phyloP scores from a whole-genome alignment of 2,329 filamentous ascomycete genomes.

The Colletotrichum trifolii region DNA sequence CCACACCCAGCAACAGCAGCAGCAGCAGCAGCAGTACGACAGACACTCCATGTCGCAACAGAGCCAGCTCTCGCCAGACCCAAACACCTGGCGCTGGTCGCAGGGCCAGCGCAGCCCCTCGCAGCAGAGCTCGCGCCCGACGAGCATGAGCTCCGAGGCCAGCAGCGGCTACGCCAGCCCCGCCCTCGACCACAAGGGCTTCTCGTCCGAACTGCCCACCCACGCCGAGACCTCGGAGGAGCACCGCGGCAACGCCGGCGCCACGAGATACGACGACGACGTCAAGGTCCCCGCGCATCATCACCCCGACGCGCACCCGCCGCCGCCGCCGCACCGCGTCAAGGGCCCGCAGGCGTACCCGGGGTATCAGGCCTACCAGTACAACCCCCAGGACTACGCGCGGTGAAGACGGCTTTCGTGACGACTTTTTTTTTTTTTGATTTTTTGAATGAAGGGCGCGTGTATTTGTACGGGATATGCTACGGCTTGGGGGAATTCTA shows the following conservation, averaged over 20 bases:
- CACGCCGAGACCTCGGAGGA: slow-evolving; percentile 61
- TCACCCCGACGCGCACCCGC: not conserved
- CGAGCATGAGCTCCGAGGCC: slow-evolving; percentile 46
- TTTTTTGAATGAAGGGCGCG: not conserved
- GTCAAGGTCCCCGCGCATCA: too few species aligned
- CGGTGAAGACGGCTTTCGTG: not conserved
- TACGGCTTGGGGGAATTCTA: too few species aligned
- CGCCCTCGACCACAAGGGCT: slow-evolving; percentile 52
- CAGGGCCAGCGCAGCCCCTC: slow-evolving; percentile 46
- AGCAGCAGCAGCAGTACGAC: slow-evolving; percentile 33
- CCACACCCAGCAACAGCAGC: not conserved
- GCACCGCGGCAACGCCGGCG: slow-evolving; percentile 41
- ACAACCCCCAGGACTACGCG: slow-evolving; percentile 55
- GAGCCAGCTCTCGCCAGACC: slow-evolving; percentile 42
- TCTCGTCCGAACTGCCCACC: slow-evolving; percentile 56
- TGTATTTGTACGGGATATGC: too few species aligned
- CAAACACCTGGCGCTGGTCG: slow-evolving; percentile 55
- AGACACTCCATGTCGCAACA: slow-evolving; percentile 40
- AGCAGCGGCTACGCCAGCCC: slow-evolving; percentile 51
- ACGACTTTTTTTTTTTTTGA: not conserved
- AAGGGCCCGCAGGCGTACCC: slow-evolving; percentile 24
- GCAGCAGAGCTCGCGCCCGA: slow-evolving; percentile 46
- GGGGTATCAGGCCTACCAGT: slow-evolving; percentile 42
- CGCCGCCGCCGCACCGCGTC: slow-evolving; percentile 28
- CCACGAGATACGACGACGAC: not conserved